Percentiles rank a stretch among this genome's conserved stretches.
Evolutionary conservation across 225 moss, liverwort and hornwort species (phyloP).

Genomic region (Thuidium tamariscinum): DNA sequence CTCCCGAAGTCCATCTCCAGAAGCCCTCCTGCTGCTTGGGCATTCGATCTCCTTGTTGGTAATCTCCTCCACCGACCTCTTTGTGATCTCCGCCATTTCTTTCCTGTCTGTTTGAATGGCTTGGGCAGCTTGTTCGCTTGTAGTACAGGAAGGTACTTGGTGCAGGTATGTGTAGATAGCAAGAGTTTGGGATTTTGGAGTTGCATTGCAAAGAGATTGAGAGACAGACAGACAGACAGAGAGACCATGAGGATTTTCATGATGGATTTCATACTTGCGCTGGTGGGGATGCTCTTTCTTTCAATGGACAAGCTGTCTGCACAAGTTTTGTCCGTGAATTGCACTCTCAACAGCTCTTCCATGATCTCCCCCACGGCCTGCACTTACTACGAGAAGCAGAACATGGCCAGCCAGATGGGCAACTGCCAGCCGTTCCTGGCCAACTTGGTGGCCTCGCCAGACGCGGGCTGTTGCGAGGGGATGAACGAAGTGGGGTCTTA

Average conservation of each 20-base stretch:
- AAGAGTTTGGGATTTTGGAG: not conserved
- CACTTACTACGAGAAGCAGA: conserved; percentile 29
- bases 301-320: not conserved
- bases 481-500: conserved; percentile 5
- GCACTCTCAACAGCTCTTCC: conserved; percentile 11
- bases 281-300: not conserved
- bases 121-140: not conserved
- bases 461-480: conserved; percentile 25
- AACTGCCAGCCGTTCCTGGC: conserved; percentile 34
- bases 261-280: not conserved
- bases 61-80: not conserved
- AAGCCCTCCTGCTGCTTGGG: not conserved
- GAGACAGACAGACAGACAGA: not conserved
- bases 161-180: not conserved
- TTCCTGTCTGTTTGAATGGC: not conserved
- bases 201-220: not conserved
- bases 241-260: not conserved
- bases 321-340: conserved; percentile 1
- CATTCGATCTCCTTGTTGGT: not conserved
- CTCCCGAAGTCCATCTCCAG: not conserved
- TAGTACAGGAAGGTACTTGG: not conserved
- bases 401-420: conserved; percentile 25
- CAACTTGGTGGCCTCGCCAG: conserved; percentile 13
- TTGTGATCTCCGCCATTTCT: not conserved
- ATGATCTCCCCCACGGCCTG: conserved; percentile 27